Evolutionary conservation across 1,139 yeast species (phyloP).

Genomic region (Suhomyces guaymorum): DNA sequence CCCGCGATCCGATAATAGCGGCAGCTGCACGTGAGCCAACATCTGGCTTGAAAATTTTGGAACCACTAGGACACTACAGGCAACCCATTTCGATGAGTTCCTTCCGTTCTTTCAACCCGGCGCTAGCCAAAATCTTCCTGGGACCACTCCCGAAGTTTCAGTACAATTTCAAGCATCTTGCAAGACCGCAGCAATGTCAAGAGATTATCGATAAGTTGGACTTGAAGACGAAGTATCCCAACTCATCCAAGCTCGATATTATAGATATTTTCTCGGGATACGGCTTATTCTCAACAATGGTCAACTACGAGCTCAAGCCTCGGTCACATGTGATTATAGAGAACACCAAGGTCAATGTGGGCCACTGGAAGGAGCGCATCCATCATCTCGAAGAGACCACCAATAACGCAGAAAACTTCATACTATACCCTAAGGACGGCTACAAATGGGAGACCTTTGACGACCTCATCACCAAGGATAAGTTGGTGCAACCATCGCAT

Average conservation of each 20-base stretch:
- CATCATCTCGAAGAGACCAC: constrained; percentile 23
- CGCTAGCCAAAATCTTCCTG: constrained; percentile 22
- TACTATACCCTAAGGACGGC: constrained; percentile 47
- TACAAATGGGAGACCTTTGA: constrained; percentile 65
- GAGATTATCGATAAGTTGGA: constrained; percentile 44
- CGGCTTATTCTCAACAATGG: constrained; percentile 54
- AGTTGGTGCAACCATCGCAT: constrained; percentile 39
- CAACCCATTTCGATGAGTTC: constrained; percentile 8
- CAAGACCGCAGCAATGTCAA: constrained; percentile 33
- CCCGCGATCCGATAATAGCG: neutral
- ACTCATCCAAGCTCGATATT: constrained; percentile 50
- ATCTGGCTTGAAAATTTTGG: constrained; percentile 1
- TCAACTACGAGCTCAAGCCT: constrained; percentile 61
- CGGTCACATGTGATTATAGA: constrained; percentile 61
- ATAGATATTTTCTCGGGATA: constrained; percentile 65
- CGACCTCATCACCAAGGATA: constrained; percentile 43
- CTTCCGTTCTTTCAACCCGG: constrained; percentile 36
- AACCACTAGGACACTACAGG: neutral
- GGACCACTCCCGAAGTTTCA: constrained; percentile 24
- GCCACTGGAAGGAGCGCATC: constrained; percentile 29
- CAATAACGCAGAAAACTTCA: constrained; percentile 32
- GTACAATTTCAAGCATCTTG: constrained; percentile 26
- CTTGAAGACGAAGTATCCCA: constrained; percentile 43
- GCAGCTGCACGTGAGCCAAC: neutral
- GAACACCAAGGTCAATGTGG: constrained; percentile 40